A percentile compares a stretch with the other conserved stretches of the same genome.
Conservation (phyloP, 106 monocot genomes). For the Ottelia alismoides region DNA sequence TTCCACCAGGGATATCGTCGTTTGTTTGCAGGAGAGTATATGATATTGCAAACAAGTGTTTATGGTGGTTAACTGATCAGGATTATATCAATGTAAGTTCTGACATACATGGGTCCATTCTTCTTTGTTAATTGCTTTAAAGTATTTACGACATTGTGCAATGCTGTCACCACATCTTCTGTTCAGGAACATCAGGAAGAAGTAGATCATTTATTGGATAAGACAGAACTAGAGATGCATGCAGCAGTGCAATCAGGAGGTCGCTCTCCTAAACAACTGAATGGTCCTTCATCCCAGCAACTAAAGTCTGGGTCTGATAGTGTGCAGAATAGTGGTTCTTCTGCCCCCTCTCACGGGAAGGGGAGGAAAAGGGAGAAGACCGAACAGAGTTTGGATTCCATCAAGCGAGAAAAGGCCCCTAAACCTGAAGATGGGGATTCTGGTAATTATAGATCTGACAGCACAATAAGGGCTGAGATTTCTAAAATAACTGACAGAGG, state of each 20-base stretch:
- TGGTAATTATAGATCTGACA: constrained; percentile 38
- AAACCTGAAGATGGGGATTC: constrained; percentile 57
- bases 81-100: constrained; percentile 3
- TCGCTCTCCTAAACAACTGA: constrained; percentile 48
- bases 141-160: constrained; percentile 16
- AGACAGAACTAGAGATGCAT: constrained; percentile 68
- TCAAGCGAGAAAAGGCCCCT: constrained; percentile 37
- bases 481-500: constrained; percentile 82
- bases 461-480: constrained; percentile 59
- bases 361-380: constrained; percentile 55
- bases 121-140: constrained; percentile 14
- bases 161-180: constrained; percentile 29
- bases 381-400: constrained; percentile 48
- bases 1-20: too few species aligned
- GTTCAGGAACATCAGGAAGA: constrained; percentile 22
- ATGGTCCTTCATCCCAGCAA: constrained; percentile 29
- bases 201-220: constrained; percentile 16
- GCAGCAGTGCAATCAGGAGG: constrained; percentile 60
- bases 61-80: constrained; percentile 58
- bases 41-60: constrained; percentile 39
- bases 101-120: not conserved
- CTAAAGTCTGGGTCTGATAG: constrained; percentile 50
- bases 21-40: constrained; percentile 48
- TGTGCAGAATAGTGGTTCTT: constrained; percentile 29
- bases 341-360: constrained; percentile 17